phyloP scores from a whole-genome alignment of 2,329 filamentous ascomycete genomes.

The Paracamarosporium sp. region DNA sequence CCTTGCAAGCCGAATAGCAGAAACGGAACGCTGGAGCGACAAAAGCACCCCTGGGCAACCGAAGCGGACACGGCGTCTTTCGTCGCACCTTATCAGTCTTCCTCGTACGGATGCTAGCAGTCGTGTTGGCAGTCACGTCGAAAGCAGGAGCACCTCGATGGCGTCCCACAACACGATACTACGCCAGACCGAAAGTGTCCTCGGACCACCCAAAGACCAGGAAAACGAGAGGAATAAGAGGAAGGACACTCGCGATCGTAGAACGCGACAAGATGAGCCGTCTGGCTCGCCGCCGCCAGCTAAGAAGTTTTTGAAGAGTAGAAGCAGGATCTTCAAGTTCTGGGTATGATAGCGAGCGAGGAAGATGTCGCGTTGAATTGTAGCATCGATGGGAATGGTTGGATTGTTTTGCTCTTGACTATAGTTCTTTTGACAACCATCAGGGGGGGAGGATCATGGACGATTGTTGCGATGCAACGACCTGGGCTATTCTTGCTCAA shows the following conservation, averaged over 20 bases:
- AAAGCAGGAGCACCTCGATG: constrained; percentile 23
- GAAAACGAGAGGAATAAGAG: constrained; percentile 27
- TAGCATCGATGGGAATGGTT: constrained; percentile 1
- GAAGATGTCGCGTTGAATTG: constrained; percentile 8
- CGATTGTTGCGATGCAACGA: constrained; percentile 25
- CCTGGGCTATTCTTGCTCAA: constrained; percentile 5
- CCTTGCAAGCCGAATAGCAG: constrained; percentile 32
- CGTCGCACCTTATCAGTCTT: constrained; percentile 37
- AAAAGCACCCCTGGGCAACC: constrained; percentile 27
- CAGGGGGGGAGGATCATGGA: background rate
- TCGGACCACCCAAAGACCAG: constrained; percentile 8
- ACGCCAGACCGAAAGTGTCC: constrained; percentile 14
- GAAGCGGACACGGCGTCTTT: constrained; percentile 39
- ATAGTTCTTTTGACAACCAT: constrained; percentile 1
- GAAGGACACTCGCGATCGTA: constrained; percentile 19
- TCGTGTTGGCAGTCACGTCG: constrained; percentile 19
- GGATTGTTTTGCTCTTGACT: background rate
- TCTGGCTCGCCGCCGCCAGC: constrained; percentile 18
- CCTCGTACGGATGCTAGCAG: constrained; percentile 33
- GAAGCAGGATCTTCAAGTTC: constrained; percentile 46
- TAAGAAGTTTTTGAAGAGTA: constrained; percentile 42
- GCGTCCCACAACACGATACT: constrained; percentile 28
- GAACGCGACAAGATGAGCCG: constrained; percentile 9
- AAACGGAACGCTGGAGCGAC: constrained; percentile 29
- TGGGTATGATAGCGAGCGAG: constrained; percentile 28